Evolutionary conservation across 208 protist species (phyloP), one percentile per base, ranked within the genome.

Genomic region (Trypanosoma caninum): DNA sequence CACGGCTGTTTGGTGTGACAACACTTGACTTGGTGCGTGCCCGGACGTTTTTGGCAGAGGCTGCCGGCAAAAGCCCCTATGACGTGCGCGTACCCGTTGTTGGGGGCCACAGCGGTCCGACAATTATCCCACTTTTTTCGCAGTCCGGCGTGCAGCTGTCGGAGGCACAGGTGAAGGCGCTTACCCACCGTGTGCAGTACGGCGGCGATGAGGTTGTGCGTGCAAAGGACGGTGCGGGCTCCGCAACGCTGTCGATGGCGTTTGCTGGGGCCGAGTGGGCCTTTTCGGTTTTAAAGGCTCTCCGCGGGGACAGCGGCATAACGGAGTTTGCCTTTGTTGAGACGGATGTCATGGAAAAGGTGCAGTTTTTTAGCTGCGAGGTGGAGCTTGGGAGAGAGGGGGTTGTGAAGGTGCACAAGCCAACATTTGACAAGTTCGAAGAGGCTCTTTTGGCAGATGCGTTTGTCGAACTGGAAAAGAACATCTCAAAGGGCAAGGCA

Each of bases 41-140:
- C 5, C 84, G 79, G 51, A 91, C 84, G 23, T 94, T 94, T 64
- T 78, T 90, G 9, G 78, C 76, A 11, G 77, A 84, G 69, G 80
- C 80, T 4, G 75, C 80, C 35, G 72, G 74, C 3, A 41, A 38
- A 30, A 82, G 59, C 33, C 78, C 81, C 25, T 76, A 76, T 56
- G 84, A 87, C 34, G 53, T 91, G 13, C 59, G 90, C 41, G 80
- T 93, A 1, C 87, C 89, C 11, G 96, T 98, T 23, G 76, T 98
- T 59, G 96, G 96, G 38, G 96, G 96, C 9, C 96, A 98, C 76
- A 93, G 91, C 59, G 91, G 93, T 28, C 75, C 84, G 44, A 98
- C 94, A 53, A 98, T 98, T 66, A 76, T 98, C 27, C 96, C 92
- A 34, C 72, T 97, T 31, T 77, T 97, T 51, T 97, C 91, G 14